These are phyloP conservation scores for Phoenix roebelenii DNA, from an alignment of 176 grass and related monocot species.

Conservation along the genomic window DNA sequence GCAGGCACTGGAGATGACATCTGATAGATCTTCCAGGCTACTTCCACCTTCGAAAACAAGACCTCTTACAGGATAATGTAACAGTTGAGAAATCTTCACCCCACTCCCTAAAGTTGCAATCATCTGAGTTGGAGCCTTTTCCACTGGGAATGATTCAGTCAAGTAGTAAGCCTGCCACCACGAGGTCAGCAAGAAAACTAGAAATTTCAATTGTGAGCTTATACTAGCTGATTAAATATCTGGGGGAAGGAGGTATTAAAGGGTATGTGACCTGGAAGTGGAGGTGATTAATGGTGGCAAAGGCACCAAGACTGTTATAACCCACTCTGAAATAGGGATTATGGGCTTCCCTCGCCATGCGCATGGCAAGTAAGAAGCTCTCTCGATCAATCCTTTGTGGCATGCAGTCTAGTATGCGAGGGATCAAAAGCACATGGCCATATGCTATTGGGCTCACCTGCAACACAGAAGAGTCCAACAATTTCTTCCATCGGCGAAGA, in stretches of 20 bases:
- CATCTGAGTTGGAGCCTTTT: slow-evolving; percentile 34
- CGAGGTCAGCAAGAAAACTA: background rate
- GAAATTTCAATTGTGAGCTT: background rate
- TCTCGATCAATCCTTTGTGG: slow-evolving; percentile 45
- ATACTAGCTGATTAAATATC: background rate
- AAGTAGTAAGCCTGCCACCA: slow-evolving; percentile 51
- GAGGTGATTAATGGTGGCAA: slow-evolving; percentile 67
- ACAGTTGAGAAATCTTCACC: slow-evolving; percentile 35
- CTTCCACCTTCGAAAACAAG: slow-evolving; percentile 50
- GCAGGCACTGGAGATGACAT: slow-evolving; percentile 35
- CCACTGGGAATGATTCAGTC: slow-evolving; percentile 52
- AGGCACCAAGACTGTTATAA: slow-evolving; percentile 66
- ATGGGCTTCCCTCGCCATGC: slow-evolving; percentile 41
- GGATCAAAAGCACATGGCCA: slow-evolving; percentile 57
- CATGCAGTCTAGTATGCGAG: slow-evolving; percentile 36
- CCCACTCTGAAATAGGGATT: slow-evolving; percentile 49
- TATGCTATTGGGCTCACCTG: slow-evolving; percentile 68
- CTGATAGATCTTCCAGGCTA: slow-evolving; percentile 45
- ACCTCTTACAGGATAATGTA: slow-evolving; percentile 56
- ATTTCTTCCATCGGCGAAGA: background rate
- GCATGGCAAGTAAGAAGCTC: slow-evolving; percentile 47
- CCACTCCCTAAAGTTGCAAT: slow-evolving; percentile 23
- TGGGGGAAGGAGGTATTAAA: too few species aligned
- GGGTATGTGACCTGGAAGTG: slow-evolving; percentile 56
- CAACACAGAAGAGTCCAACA: background rate